Conservation (phyloP, 345 rosid species). For the Bruguiera sexangula region DNA sequence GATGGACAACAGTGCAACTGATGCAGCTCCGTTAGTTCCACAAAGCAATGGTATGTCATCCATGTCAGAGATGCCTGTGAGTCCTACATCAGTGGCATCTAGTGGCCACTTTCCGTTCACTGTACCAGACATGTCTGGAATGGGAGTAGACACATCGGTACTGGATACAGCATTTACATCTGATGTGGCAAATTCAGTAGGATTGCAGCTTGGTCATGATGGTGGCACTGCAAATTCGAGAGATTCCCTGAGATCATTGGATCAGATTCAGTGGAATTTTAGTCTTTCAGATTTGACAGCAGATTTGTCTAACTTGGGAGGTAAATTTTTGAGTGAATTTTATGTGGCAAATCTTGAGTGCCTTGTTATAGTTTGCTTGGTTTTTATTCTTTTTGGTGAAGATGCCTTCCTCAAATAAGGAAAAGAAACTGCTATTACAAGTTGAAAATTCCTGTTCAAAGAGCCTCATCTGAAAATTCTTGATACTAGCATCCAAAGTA, state of each 20-base stretch:
- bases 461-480: too few species aligned
- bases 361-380: background rate
- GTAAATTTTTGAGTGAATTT: conserved; percentile 30
- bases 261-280: conserved; percentile 93
- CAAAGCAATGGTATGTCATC: conserved; percentile 63
- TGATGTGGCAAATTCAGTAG: conserved; percentile 80
- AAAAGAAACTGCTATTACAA: too few species aligned
- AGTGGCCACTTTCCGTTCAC: conserved; percentile 87
- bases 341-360: too few species aligned
- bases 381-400: too few species aligned
- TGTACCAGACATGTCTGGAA: conserved; percentile 81
- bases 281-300: conserved; percentile 87
- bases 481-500: too few species aligned
- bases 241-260: conserved; percentile 75
- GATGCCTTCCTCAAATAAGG: too few species aligned
- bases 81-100: conserved; percentile 90
- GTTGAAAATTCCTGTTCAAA: too few species aligned
- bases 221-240: conserved; percentile 71
- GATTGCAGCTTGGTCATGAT: conserved; percentile 80
- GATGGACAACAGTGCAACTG: conserved; percentile 58
- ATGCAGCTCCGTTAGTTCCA: conserved; percentile 59
- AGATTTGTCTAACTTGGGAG: conserved; percentile 89
- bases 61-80: conserved; percentile 83
- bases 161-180: conserved; percentile 88
- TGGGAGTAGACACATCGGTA: conserved; percentile 85